A percentile compares a stretch with the other conserved stretches of the same genome.
phyloP scores from a whole-genome alignment of 495 filamentous ascomycete genomes.

The Tuber umbilicatum region DNA sequence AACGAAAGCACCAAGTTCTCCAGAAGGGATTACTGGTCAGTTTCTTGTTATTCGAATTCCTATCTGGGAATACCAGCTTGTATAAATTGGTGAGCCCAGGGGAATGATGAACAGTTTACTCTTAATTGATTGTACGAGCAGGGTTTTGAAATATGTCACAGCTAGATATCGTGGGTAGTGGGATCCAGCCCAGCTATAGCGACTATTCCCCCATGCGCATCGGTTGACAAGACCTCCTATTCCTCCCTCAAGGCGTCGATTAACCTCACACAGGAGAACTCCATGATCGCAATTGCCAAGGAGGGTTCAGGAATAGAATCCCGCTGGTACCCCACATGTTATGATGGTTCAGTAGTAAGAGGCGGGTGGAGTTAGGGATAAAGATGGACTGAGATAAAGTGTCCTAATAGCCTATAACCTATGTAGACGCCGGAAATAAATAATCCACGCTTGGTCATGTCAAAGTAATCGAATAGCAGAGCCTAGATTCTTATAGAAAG shows the following conservation, averaged over 20 bases:
- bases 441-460: background rate
- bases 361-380: background rate
- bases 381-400: background rate
- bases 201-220: background rate
- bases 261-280: background rate
- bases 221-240: background rate
- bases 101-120: background rate
- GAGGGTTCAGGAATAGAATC: background rate
- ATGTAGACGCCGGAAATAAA: background rate
- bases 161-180: background rate
- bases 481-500: background rate
- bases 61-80: background rate
- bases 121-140: background rate
- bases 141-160: background rate
- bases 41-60: background rate
- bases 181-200: background rate
- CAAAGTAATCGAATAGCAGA: background rate
- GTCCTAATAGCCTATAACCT: background rate
- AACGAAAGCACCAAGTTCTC: conserved; percentile 23
- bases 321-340: background rate
- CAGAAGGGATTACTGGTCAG: background rate
- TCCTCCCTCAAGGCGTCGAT: background rate
- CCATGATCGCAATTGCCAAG: background rate
- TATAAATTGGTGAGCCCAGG: background rate
- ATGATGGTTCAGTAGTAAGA: background rate